Evolutionary conservation across 169 alveolate species (phyloP).

Genomic region (Cryptosporidium felis): DNA sequence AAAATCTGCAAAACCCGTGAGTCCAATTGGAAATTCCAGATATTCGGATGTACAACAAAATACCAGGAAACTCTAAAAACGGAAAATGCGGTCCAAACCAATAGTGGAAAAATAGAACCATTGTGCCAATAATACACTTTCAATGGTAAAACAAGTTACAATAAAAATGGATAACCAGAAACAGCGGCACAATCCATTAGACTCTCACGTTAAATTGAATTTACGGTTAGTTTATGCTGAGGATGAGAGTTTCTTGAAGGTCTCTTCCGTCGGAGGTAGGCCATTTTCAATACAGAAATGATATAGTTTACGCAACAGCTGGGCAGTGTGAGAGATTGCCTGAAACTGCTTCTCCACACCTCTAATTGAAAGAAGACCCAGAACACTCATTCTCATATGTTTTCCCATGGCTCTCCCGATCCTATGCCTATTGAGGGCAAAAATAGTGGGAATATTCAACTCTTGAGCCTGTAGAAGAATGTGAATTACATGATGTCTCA

Average conservation of each 20-base stretch:
- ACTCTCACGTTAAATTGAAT: no score
- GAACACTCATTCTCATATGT: constrained; percentile 72
- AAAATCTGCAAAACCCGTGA: no score
- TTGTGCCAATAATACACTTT: no score
- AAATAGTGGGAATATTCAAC: constrained; percentile 56
- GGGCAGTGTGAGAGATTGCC: constrained; percentile 62
- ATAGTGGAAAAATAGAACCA: no score
- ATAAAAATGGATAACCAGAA: no score
- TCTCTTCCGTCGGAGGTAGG: constrained; percentile 66
- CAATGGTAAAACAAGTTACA: no score
- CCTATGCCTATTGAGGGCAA: constrained; percentile 61
- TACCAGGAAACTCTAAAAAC: no score
- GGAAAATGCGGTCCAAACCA: no score
- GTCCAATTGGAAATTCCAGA: no score
- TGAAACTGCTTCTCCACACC: constrained; percentile 68
- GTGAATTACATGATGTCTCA: constrained; percentile 69
- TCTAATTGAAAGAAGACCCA: constrained; percentile 65
- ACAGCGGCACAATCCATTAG: no score
- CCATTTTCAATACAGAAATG: constrained; percentile 37
- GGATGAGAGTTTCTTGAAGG: constrained; percentile 64
- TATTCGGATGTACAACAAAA: no score
- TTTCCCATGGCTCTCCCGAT: constrained; percentile 72
- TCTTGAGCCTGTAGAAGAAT: constrained; percentile 71
- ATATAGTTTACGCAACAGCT: constrained; percentile 29
- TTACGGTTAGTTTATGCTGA: constrained; percentile 3